Percentiles rank a stretch among this genome's conserved stretches.
These are phyloP conservation scores for Cornus kousa DNA, from an alignment of 148 eudicot genomes.

Conservation along the genomic window DNA sequence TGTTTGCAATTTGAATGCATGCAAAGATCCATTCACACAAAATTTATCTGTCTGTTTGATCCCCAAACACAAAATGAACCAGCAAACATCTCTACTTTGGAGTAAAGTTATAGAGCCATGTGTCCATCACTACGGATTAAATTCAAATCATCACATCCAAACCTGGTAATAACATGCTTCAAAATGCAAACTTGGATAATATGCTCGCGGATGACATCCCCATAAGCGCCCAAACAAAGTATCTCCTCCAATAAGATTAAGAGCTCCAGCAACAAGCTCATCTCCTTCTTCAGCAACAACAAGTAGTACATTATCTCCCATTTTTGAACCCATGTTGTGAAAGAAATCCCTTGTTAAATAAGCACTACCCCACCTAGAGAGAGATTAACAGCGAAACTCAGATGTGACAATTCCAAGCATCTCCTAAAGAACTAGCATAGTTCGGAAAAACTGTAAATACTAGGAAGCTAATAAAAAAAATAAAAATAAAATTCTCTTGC, in stretches of 20 bases:
- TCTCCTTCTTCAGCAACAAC: conserved; percentile 81
- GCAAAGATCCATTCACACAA: not conserved
- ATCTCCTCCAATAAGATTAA: conserved; percentile 92
- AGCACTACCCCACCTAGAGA: conserved; percentile 91
- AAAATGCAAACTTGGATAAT: conserved; percentile 89
- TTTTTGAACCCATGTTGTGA: conserved; percentile 84
- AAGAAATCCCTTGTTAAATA: conserved; percentile 95
- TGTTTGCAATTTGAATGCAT: not conserved
- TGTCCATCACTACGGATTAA: not conserved
- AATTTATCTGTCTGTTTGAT: not conserved
- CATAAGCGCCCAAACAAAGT: conserved; percentile 86
- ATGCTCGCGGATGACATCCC: conserved; percentile 83
- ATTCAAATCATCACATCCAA: not conserved
- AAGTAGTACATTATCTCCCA: conserved; percentile 90
- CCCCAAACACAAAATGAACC: not conserved
- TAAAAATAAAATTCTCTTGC: no score
- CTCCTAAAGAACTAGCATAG: not conserved
- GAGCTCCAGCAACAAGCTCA: conserved; percentile 88
- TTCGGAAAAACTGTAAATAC: not conserved
- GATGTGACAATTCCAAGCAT: not conserved
- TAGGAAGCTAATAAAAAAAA: not conserved
- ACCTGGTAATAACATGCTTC: conserved; percentile 99
- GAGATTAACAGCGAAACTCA: conserved; percentile 3
- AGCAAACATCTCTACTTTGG: not conserved
- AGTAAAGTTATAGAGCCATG: not conserved